phyloP scores from a whole-genome alignment of 2,329 filamentous ascomycete genomes.

The Calonectria pseudoreteaudii region DNA sequence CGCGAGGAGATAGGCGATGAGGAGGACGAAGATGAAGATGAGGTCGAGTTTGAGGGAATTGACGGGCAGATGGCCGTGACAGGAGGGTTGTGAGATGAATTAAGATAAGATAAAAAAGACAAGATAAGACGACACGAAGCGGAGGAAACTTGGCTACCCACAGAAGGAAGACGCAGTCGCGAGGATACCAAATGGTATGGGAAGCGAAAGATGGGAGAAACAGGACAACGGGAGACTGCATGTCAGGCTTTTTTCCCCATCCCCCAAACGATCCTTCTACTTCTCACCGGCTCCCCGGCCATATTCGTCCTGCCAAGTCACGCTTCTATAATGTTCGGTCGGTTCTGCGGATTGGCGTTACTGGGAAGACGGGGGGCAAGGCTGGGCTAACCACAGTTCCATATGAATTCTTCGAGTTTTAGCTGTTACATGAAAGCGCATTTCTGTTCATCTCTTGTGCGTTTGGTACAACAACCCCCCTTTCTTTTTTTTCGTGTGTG shows the following conservation, averaged over 20 bases:
- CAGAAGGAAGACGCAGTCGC: constrained; percentile 3
- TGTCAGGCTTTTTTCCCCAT: background rate
- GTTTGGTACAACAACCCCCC: background rate
- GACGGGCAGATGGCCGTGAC: constrained; percentile 46
- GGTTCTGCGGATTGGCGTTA: constrained; percentile 42
- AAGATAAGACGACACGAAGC: constrained; percentile 9
- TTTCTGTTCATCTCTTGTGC: constrained; percentile 16
- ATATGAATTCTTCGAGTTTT: constrained; percentile 36
- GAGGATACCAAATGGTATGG: constrained; percentile 20
- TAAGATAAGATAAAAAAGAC: constrained; percentile 2
- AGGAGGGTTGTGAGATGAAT: constrained; percentile 39
- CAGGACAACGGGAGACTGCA: constrained; percentile 7
- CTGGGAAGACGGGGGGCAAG: constrained; percentile 32
- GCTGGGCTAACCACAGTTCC: constrained; percentile 32
- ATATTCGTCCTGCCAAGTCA: constrained; percentile 11
- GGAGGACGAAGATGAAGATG: constrained; percentile 71
- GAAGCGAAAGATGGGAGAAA: constrained; percentile 11
- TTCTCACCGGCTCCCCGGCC: background rate
- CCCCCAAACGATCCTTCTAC: constrained; percentile 3
- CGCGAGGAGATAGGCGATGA: constrained; percentile 75
- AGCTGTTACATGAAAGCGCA: constrained; percentile 39
- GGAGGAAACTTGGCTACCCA: constrained; percentile 7
- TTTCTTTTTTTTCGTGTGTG: no score
- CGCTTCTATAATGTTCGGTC: constrained; percentile 29
- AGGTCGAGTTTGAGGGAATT: constrained; percentile 54